These are phyloP conservation scores for Lactarius akahatsu DNA, from an alignment of 768 basidiomycete genomes.

Conservation along the genomic window DNA sequence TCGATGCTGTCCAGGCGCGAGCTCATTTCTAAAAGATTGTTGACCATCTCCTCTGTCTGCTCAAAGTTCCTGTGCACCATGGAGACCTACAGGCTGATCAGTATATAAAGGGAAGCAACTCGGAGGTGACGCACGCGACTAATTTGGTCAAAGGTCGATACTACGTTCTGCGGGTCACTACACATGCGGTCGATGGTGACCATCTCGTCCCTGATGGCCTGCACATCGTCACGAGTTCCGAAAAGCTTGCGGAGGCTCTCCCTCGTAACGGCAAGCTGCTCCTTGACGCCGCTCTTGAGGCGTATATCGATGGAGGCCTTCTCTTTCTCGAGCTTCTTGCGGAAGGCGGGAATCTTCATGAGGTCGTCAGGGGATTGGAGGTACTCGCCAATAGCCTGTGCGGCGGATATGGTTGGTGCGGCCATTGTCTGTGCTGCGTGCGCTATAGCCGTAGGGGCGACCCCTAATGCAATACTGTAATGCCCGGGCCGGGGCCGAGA, in stretches of 20 bases:
- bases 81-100: conserved; percentile 63
- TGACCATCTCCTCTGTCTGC: conserved; percentile 93
- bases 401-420: conserved; percentile 65
- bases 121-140: conserved; percentile 63
- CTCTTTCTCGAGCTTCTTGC: conserved; percentile 95
- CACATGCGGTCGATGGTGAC: conserved; percentile 72
- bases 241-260: conserved; percentile 84
- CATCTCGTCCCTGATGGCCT: conserved; percentile 85
- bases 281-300: conserved; percentile 87
- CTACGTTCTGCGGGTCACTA: conserved; percentile 69
- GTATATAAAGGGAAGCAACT: neutral
- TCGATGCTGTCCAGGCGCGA: conserved; percentile 77
- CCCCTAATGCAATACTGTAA: neutral
- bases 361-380: conserved; percentile 94
- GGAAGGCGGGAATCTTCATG: conserved; percentile 79
- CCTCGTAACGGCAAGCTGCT: conserved; percentile 87
- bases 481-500: neutral
- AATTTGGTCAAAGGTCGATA: conserved; percentile 93
- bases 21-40: conserved; percentile 91
- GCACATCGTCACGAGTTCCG: conserved; percentile 72
- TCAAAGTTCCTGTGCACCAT: conserved; percentile 94
- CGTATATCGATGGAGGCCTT: conserved; percentile 91
- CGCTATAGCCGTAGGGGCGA: neutral
- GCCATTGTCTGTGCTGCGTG: conserved; percentile 39
- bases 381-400: conserved; percentile 85